phyloP scores from a whole-genome alignment of 2,329 filamentous ascomycete genomes.

The Esteya vermicola region DNA sequence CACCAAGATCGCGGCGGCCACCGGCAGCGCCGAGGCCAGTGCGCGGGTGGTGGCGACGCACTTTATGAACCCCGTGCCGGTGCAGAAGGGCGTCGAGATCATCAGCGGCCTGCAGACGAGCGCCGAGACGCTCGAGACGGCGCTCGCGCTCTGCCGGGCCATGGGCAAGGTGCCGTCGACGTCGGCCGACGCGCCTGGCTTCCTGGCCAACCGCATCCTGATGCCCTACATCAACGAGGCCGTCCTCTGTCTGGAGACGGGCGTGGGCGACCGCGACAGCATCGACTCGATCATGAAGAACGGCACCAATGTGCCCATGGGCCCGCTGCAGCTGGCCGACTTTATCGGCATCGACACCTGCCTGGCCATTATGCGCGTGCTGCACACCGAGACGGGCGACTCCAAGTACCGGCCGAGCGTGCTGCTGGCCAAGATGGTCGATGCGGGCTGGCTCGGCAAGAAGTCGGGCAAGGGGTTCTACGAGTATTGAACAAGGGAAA shows the following conservation, averaged over 20 bases:
- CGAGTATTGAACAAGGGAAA: slow-evolving; percentile 43
- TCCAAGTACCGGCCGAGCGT: slow-evolving; percentile 90
- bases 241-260: slow-evolving; percentile 87
- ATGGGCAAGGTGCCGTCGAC: slow-evolving; percentile 90
- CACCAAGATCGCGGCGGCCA: slow-evolving; percentile 84
- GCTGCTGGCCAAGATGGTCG: slow-evolving; percentile 85
- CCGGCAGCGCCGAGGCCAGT: slow-evolving; percentile 60
- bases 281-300: slow-evolving; percentile 99
- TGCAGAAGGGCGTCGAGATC: slow-evolving; percentile 96
- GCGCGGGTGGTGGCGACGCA: slow-evolving; percentile 90
- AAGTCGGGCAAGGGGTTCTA: slow-evolving; percentile 96
- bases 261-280: slow-evolving; percentile 73
- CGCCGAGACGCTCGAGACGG: slow-evolving; percentile 63
- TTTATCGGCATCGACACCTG: slow-evolving; percentile 97
- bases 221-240: slow-evolving; percentile 99
- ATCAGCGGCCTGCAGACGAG: slow-evolving; percentile 91
- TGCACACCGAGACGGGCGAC: slow-evolving; percentile 84
- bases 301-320: slow-evolving; percentile 97
- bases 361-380: slow-evolving; percentile 89
- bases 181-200: slow-evolving; percentile 82
- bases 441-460: slow-evolving; percentile 95
- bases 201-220: slow-evolving; percentile 88
- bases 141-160: slow-evolving; percentile 70
- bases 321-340: slow-evolving; percentile 81
- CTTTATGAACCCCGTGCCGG: slow-evolving; percentile 97